phyloP scores from a whole-genome alignment of 2,329 filamentous ascomycete species.

The Remersonia thermophila region DNA sequence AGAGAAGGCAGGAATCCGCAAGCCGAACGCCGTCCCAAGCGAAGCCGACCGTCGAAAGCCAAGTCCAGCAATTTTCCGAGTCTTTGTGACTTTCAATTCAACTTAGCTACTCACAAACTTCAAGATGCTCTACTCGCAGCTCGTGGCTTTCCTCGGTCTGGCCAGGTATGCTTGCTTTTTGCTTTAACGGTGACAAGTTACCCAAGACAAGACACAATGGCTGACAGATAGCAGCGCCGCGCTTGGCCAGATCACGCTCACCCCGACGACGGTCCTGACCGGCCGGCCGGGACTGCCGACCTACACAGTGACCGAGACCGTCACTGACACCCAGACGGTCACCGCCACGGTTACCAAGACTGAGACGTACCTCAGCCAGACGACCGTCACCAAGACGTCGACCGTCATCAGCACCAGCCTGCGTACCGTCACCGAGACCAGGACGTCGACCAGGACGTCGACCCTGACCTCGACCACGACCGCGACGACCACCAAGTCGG shows the following conservation, averaged over 20 bases:
- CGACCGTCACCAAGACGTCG: constrained; percentile 4
- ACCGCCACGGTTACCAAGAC: constrained; percentile 7
- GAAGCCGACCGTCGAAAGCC: too few species aligned
- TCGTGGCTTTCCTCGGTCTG: constrained; percentile 3
- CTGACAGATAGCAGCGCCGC: constrained; percentile 7
- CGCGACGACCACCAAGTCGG: constrained; percentile 5
- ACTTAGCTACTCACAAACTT: neutral
- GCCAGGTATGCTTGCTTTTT: constrained; percentile 8
- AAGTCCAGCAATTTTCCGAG: too few species aligned
- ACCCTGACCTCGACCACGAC: constrained; percentile 7
- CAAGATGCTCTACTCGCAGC: constrained; percentile 11
- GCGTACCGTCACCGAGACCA: constrained; percentile 3
- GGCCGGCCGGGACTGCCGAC: constrained; percentile 7
- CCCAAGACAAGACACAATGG: too few species aligned
- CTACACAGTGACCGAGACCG: constrained; percentile 7
- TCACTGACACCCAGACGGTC: constrained; percentile 9
- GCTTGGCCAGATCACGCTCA: constrained; percentile 15
- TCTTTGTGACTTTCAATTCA: too few species aligned
- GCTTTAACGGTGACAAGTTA: too few species aligned
- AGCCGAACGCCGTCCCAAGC: neutral
- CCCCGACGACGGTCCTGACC: constrained; percentile 12
- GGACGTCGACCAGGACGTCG: neutral
- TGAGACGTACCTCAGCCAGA: constrained; percentile 8
- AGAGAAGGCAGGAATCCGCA: neutral
- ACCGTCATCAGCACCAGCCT: constrained; percentile 6